These are phyloP conservation scores for Hyphodiscus hymeniophilus DNA, from an alignment of 495 filamentous ascomycete species.

Conservation along the genomic window DNA sequence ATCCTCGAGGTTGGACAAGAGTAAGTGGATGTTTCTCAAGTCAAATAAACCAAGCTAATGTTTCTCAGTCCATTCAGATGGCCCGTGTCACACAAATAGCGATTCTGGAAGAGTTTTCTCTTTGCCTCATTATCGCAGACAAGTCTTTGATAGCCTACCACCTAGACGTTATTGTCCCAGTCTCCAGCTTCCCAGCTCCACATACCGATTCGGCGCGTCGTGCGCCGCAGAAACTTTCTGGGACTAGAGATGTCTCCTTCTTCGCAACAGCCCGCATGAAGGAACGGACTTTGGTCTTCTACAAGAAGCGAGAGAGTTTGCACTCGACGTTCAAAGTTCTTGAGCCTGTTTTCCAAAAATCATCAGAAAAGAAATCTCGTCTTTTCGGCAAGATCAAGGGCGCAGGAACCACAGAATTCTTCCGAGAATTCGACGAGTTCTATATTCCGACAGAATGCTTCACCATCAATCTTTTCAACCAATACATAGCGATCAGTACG, in stretches of 20 bases:
- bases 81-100: constrained; percentile 82
- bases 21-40: constrained; percentile 37
- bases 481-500: constrained; percentile 82
- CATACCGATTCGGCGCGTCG: constrained; percentile 56
- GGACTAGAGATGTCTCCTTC: constrained; percentile 84
- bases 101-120: constrained; percentile 89
- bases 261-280: constrained; percentile 96
- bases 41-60: background rate
- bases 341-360: constrained; percentile 88
- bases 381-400: constrained; percentile 49
- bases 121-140: constrained; percentile 85
- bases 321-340: constrained; percentile 94
- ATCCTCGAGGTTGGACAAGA: constrained; percentile 82
- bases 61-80: constrained; percentile 57
- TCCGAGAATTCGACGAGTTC: constrained; percentile 97
- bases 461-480: constrained; percentile 92
- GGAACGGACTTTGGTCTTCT: constrained; percentile 86
- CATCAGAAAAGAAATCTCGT: constrained; percentile 64
- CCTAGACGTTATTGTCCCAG: constrained; percentile 77
- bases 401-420: constrained; percentile 76
- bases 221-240: constrained; percentile 86
- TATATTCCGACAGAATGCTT: constrained; percentile 97
- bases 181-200: constrained; percentile 52
- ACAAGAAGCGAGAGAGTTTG: constrained; percentile 89
- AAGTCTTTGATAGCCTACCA: constrained; percentile 90